Evolutionary conservation across 495 filamentous ascomycete species (phyloP), one percentile per base, ranked within the genome.

Genomic region (Hypoxylon subgilvum): DNA sequence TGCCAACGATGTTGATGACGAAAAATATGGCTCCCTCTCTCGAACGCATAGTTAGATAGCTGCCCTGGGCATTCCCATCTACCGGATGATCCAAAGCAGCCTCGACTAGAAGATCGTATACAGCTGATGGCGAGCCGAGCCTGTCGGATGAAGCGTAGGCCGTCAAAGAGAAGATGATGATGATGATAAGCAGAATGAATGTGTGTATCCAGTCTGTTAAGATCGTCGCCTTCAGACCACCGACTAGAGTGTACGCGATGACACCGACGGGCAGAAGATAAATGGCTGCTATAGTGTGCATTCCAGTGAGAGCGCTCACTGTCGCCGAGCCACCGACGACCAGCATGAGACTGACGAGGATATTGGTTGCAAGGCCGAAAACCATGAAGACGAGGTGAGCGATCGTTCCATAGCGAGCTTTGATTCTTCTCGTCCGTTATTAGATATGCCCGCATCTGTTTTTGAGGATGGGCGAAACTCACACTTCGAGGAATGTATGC

Each of bases 21-120:
- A 96, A 96, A 81, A 97, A 97, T 52, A 97, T 89, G 14, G 86
- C 92, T 18, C 92, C 92, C 63, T 96, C 85, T 57, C 84, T 85
- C 9, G 88, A 92, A 40, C 82, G 78, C 92, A 97, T 96, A 4
- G 93, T 96, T 6, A 97, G 72, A 63, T 96, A 96, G 64, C 86
- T 90, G 22, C 93, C 93, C 5, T 84, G 80, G 2, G 87, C 84
- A 72, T 97, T 97, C 8, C 93, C 93, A 0, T 81, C 82, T 10
- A 97, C 90, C 0, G 93, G 92, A 63, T 96, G 87, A 3, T 57
- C 66, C 12, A 81, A 75, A 4, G 89, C 82, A 14, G 91, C 92
- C 49, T 83, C 75, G 1, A 87, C 80, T 17, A 97, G 74, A 1
- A 88, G 77, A 65, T 96, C 93, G 57, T 92, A 96, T 10, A 96